Base-by-base conservation (phyloP, 352 stramenopile species). In the Globisporangium irregulare region DNA sequence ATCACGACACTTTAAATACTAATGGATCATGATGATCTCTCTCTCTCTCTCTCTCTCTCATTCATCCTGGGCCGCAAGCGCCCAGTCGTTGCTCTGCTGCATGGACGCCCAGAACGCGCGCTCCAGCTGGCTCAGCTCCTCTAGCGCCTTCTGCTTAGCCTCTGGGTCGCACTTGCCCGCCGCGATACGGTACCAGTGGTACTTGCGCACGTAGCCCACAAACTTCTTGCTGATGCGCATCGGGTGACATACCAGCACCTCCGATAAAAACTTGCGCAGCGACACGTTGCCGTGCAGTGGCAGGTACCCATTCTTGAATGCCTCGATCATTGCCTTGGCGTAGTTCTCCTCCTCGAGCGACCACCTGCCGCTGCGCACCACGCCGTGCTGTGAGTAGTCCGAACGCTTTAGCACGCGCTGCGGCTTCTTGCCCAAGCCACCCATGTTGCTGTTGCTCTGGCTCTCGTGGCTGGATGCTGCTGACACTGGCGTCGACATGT, bases 191-290 rank as follows among this genome's bases (percentile, higher is more conserved):
- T 93, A 93, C 85, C 85, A 93, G 65, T 93, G 85, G 76, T 93
- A 93, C 75, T 93, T 97, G 71, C 83, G 90, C 36, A 94, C 86
- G 59, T 92, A 92, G 34, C 90, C 90, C 22, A 93, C 86, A 70
- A 96, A 97, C 75, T 97, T 97, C 73, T 97, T 97, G 68, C 88
- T 96, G 70, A 97, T 93, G 61, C 90, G 84, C 90, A 97, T 97
- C 46, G 89, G 89, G 69, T 95, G 85, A 72, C 90, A 97, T 63
- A 94, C 80, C 12, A 97, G 78, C 67, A 93, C 87, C 61, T 93
- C 88, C 3, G 87, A 93, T 5, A 97, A 74, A 66, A 95, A 97
- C 69, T 91, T 93, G 61, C 90, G 83, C 29, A 93, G 38, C 22
- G 80, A 79, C 36, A 91, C 90, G 27, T 82, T 82, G 22, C 78